Evolutionary conservation across 352 stramenopile species (phyloP), one percentile per base, ranked within the genome.

Genomic region (Phytophthora meadii): DNA sequence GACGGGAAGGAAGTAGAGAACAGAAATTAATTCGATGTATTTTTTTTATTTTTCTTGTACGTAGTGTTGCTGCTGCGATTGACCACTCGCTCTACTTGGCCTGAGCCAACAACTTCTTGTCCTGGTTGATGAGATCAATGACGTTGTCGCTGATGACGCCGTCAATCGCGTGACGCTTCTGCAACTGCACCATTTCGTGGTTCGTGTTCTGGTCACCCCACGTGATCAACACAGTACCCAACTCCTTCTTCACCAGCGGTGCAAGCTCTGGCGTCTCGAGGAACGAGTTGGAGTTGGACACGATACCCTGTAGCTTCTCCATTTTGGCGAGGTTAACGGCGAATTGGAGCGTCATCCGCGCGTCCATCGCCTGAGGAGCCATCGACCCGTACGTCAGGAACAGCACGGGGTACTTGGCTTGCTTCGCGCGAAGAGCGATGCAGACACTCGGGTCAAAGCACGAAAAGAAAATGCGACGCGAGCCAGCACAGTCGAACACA

Each of bases 131-230:
- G 66, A 94, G 76, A 62, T 94, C 87, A 54, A 82, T 79, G 52
- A 92, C 82, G 61, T 94, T 94, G 64, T 94, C 84, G 59, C 84
- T 93, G 62, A 94, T 94, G 17, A 94, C 73, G 11, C 79, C 87
- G 54, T 93, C 84, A n/a, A 94, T 56, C 4, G 56, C 82, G 40
- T 84, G 64, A 49, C 75, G 79, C 50, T 93, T 91, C 47, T 94
- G 87, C 4, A 80, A 59, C 60, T 93, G 82, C 41, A 92, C 82
- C 61, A 76, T 76, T 61, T 74, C 76, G 61, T 89, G 74, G 57
- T 73, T 89, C n/a, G 82, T 93, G 69, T 93, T 94, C 45, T 90
- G 74, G 64, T 94, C 84, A 12, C 87, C 87, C 82, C 84, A 94
- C 11, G 84, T 94, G 17, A 90, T 72, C 11, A 93, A 49, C 44